Conservation (phyloP, 495 filamentous ascomycete species). For the Acidiella bohemica region DNA sequence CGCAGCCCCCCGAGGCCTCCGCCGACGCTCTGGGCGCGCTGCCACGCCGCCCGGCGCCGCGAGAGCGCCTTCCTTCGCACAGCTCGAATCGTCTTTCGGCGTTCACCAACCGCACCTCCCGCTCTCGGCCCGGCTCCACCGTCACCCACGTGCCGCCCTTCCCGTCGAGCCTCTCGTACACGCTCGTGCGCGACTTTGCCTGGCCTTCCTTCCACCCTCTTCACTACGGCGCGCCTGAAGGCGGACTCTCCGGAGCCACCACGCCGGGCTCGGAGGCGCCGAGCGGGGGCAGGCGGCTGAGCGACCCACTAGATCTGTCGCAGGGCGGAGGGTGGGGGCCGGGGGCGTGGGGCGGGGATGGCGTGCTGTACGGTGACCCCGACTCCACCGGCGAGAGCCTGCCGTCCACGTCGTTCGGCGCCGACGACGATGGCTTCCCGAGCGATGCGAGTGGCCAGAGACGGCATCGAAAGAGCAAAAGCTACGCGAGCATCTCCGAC, state of each 20-base stretch:
- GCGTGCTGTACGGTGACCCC: conserved; percentile 11
- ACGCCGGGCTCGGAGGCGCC: conserved; percentile 67
- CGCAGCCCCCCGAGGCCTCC: conserved; percentile 4
- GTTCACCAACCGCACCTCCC: conserved; percentile 45
- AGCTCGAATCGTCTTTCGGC: conserved; percentile 36
- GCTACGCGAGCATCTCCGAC: conserved; percentile 14
- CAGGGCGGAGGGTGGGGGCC: conserved; percentile 13
- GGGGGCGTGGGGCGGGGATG: conserved; percentile 19
- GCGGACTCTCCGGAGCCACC: conserved; percentile 57
- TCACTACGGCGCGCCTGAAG: conserved; percentile 75
- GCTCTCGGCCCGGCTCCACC: conserved; percentile 47
- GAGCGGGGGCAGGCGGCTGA: conserved; percentile 7
- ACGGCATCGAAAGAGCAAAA: conserved; percentile 16
- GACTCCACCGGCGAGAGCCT: conserved; percentile 25
- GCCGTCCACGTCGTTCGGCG: conserved; percentile 72
- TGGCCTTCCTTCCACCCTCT: conserved; percentile 71
- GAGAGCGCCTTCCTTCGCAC: conserved; percentile 20
- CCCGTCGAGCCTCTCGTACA: conserved; percentile 77
- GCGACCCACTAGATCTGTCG: conserved; percentile 10
- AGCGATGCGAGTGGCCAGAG: neutral
- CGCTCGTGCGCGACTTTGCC: conserved; percentile 89
- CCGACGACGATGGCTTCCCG: conserved; percentile 32
- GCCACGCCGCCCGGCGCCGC: neutral
- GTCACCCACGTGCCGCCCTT: conserved; percentile 59
- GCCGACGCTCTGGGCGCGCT: neutral